A percentile compares a stretch with the other conserved stretches of the same genome.
phyloP scores from a whole-genome alignment of 2,329 filamentous ascomycete genomes.

The Botrytis squamosa region DNA sequence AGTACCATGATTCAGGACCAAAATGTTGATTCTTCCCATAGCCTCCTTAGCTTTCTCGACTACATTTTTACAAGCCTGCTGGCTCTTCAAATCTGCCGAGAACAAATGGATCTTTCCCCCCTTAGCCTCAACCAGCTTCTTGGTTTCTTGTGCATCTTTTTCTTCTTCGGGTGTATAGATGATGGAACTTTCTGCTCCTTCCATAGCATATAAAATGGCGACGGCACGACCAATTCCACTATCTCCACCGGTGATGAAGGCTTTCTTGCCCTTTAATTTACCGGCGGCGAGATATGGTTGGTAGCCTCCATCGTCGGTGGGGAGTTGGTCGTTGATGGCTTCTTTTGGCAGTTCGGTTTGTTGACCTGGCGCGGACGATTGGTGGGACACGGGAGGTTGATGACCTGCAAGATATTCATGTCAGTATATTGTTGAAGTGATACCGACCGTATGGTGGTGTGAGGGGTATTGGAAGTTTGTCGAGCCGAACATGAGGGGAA shows the following conservation, averaged over 20 bases:
- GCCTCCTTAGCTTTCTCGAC: conserved; percentile 64
- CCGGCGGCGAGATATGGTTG: conserved; percentile 71
- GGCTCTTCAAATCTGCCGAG: conserved; percentile 61
- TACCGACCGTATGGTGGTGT: too few species aligned
- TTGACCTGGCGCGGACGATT: conserved; percentile 52
- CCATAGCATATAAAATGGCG: conserved; percentile 76
- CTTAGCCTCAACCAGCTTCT: conserved; percentile 64
- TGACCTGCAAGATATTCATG: conserved; percentile 42
- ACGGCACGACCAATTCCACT: conserved; percentile 75
- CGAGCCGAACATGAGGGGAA: background rate
- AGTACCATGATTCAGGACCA: conserved; percentile 73
- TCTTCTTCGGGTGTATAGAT: conserved; percentile 75
- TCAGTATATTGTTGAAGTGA: background rate
- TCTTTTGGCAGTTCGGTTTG: conserved; percentile 47
- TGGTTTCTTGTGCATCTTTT: conserved; percentile 72
- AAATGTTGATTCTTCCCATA: conserved; percentile 70
- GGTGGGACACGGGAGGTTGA: conserved; percentile 51
- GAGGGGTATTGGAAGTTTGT: background rate
- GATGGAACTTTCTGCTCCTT: conserved; percentile 73
- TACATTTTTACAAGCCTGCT: conserved; percentile 67
- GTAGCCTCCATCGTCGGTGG: conserved; percentile 64
- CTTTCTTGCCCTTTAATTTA: conserved; percentile 73
- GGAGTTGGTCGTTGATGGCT: conserved; percentile 57
- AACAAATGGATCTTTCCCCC: conserved; percentile 65
- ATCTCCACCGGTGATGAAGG: conserved; percentile 79